Evolutionary conservation across 1,284 basidiomycete genomes (phyloP).

Genomic region (Apiotrichum gamsii): DNA sequence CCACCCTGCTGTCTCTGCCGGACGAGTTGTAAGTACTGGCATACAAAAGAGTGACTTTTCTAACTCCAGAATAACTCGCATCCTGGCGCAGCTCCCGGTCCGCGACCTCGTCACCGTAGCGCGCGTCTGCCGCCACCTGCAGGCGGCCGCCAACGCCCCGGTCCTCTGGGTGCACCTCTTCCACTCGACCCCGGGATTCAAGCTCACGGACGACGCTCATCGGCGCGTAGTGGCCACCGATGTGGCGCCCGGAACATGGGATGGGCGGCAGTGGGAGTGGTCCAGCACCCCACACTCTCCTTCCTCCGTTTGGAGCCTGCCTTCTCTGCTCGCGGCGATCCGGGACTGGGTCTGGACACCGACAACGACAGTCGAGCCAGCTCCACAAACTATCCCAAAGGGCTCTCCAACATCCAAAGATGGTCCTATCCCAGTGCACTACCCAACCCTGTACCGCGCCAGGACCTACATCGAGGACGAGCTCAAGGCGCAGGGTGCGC

Average conservation of each 20-base stretch:
- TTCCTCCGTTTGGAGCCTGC: not conserved
- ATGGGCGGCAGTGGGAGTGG: constrained; percentile 5
- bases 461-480: constrained; percentile 14
- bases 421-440: constrained; percentile 32
- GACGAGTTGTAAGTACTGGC: constrained; percentile 33
- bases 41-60: not conserved
- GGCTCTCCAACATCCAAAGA: too few relatives aligned
- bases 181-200: constrained; percentile 14
- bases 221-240: constrained; percentile 11
- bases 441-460: constrained; percentile 32
- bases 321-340: too few relatives aligned
- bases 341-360: too few relatives aligned
- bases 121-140: constrained; percentile 19
- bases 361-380: too few relatives aligned
- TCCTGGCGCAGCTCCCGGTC: constrained; percentile 26
- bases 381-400: too few relatives aligned
- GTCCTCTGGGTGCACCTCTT: constrained; percentile 27
- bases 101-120: constrained; percentile 19
- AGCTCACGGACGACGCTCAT: constrained; percentile 2
- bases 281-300: not conserved
- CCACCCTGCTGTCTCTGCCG: constrained; percentile 23
- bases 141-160: constrained; percentile 23
- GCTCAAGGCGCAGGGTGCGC: constrained; percentile 3
- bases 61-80: constrained; percentile 21
- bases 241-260: constrained; percentile 20